Percentiles rank a stretch among this genome's conserved stretches.
Conservation (phyloP, 345 rosid genomes). For the Brassica carinata region DNA sequence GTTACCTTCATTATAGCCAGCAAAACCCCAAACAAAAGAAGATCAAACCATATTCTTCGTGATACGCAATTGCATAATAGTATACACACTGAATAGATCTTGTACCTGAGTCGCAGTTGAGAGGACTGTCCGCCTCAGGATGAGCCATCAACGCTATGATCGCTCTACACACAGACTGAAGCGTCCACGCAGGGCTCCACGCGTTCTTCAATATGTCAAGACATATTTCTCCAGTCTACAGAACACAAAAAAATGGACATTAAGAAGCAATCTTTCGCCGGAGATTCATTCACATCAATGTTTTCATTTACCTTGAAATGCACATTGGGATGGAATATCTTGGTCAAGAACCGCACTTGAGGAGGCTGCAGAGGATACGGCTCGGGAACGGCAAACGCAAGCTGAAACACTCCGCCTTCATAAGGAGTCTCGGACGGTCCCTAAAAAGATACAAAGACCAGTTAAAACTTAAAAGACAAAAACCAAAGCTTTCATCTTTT, state of each 20-base stretch:
- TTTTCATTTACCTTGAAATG: slow-evolving; percentile 77
- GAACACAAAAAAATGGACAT: not conserved
- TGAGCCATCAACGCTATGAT: slow-evolving; percentile 98
- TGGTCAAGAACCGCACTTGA: slow-evolving; percentile 97
- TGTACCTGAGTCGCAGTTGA: slow-evolving; percentile 95
- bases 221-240: slow-evolving; percentile 95
- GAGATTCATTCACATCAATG: not conserved
- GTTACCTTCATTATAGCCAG: slow-evolving; percentile 54
- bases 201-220: slow-evolving; percentile 98
- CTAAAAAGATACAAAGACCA: slow-evolving; percentile 36
- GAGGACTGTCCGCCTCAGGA: slow-evolving; percentile 96
- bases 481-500: not conserved
- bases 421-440: slow-evolving; percentile 98
- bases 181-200: slow-evolving; percentile 99
- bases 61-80: not conserved
- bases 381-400: slow-evolving; percentile 92
- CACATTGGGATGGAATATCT: slow-evolving; percentile 98
- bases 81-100: not conserved
- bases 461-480: not conserved
- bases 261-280: not conserved
- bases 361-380: slow-evolving; percentile 99
- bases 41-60: not conserved
- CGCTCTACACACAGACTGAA: slow-evolving; percentile 97
- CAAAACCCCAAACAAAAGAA: not conserved
- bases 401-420: slow-evolving; percentile 98